Evolutionary conservation across 768 basidiomycete genomes (phyloP).

Genomic region (Lentinula edodes): DNA sequence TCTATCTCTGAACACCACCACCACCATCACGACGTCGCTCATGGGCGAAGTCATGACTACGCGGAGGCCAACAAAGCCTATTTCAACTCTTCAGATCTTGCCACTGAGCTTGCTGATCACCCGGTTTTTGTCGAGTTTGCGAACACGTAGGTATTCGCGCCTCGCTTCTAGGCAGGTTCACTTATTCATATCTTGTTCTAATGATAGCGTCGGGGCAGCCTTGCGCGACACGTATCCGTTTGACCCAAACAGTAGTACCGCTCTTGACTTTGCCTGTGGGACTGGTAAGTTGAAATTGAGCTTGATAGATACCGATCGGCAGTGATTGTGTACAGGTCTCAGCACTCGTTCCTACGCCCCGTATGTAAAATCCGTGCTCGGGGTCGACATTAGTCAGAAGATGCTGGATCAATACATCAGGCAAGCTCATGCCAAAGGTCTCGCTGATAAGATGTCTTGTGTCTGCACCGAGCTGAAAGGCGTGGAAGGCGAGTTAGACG

Average conservation of each 20-base stretch:
- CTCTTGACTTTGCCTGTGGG: constrained; percentile 76
- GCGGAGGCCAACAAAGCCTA: constrained; percentile 19
- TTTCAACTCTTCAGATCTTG: constrained; percentile 12
- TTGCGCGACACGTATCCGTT: constrained; percentile 41
- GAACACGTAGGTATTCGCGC: constrained; percentile 3
- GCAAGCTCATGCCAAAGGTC: constrained; percentile 53
- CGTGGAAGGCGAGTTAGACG: constrained; percentile 40
- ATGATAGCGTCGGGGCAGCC: constrained; percentile 26
- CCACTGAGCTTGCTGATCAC: constrained; percentile 10
- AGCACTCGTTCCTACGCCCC: constrained; percentile 58
- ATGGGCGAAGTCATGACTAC: constrained; percentile 16
- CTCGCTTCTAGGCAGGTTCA: background rate
- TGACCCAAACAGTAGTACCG: constrained; percentile 45
- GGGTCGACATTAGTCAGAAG: constrained; percentile 70
- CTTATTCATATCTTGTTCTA: background rate
- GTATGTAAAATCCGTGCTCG: constrained; percentile 57
- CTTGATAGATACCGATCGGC: background rate
- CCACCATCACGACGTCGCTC: background rate
- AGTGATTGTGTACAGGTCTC: constrained; percentile 36
- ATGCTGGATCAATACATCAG: constrained; percentile 66
- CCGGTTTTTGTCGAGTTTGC: constrained; percentile 11
- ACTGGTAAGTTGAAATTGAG: constrained; percentile 38
- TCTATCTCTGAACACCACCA: background rate
- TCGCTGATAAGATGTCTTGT: constrained; percentile 64
- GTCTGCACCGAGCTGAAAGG: constrained; percentile 47